Conservation (phyloP, 75 land plant species). For the Pinus albicaulis region DNA sequence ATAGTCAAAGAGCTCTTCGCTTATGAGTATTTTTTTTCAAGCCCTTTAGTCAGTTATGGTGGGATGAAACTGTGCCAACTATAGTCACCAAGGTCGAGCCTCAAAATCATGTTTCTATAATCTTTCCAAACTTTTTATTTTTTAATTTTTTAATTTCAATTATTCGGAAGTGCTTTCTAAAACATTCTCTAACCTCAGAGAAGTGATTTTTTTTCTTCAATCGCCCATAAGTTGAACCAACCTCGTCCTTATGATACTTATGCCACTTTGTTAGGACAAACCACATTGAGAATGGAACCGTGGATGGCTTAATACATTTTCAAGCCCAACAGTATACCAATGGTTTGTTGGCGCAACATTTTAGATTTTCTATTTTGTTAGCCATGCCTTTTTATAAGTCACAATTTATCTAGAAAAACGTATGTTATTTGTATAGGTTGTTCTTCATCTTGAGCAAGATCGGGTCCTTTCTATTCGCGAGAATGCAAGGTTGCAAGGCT, state of each 20-base stretch:
- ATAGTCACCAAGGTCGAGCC: conserved; percentile 67
- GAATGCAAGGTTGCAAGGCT: conserved; percentile 92
- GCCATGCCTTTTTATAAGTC: too few relatives aligned
- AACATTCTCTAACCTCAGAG: neutral
- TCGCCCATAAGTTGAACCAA: too few relatives aligned
- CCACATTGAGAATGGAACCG: too few relatives aligned
- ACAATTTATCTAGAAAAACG: too few relatives aligned
- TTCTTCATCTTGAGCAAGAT: conserved; percentile 86
- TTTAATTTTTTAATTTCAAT: neutral
- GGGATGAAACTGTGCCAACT: conserved; percentile 96
- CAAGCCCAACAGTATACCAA: neutral
- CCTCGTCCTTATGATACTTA: too few relatives aligned
- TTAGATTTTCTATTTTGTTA: too few relatives aligned
- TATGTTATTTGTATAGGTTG: conserved; percentile 22
- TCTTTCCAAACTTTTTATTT: neutral
- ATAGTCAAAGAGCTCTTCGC: too few relatives aligned
- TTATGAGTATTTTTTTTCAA: too few relatives aligned
- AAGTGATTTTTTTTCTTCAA: neutral
- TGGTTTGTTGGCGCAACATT: neutral
- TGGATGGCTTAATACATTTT: too few relatives aligned
- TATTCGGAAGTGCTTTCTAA: neutral
- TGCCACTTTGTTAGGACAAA: too few relatives aligned
- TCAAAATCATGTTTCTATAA: conserved; percentile 57
- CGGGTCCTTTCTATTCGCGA: conserved; percentile 82
- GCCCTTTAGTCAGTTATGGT: too few relatives aligned